phyloP scores from a whole-genome alignment of 108 stramenopile species.

The Poteriospumella lacustris region DNA sequence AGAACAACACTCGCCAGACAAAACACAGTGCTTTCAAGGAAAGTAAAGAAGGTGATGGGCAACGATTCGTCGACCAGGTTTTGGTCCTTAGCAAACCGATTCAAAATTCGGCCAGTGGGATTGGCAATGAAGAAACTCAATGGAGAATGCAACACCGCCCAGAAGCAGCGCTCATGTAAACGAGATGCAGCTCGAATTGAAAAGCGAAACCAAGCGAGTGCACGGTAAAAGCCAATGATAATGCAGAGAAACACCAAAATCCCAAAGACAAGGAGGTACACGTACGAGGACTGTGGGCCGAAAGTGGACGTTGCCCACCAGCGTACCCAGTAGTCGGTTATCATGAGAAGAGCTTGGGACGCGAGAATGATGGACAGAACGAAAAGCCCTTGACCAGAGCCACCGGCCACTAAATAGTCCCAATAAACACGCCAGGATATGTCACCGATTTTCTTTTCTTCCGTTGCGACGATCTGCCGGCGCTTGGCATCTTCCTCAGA shows the following conservation, averaged over 20 bases:
- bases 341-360: neutral
- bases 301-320: constrained; percentile 14
- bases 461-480: neutral
- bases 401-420: neutral
- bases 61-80: constrained; percentile 40
- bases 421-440: neutral
- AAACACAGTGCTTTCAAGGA: constrained; percentile 34
- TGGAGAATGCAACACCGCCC: constrained; percentile 27
- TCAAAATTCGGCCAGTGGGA: constrained; percentile 63
- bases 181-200: neutral
- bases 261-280: neutral
- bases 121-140: constrained; percentile 77
- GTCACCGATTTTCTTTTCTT: neutral
- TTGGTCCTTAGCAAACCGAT: constrained; percentile 39
- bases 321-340: neutral
- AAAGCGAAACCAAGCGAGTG: neutral
- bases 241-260: constrained; percentile 17
- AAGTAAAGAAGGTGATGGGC: constrained; percentile 41
- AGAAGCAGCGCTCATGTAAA: neutral
- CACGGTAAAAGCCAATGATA: constrained; percentile 2
- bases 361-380: neutral
- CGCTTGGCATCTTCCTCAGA: neutral
- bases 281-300: neutral
- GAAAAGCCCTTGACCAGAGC: neutral
- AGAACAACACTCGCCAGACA: constrained; percentile 23